Percentiles rank a stretch among this genome's conserved stretches.
Evolutionary conservation across 2,329 filamentous ascomycete species (phyloP).

Genomic region (Penicillium aurantiogriseum): DNA sequence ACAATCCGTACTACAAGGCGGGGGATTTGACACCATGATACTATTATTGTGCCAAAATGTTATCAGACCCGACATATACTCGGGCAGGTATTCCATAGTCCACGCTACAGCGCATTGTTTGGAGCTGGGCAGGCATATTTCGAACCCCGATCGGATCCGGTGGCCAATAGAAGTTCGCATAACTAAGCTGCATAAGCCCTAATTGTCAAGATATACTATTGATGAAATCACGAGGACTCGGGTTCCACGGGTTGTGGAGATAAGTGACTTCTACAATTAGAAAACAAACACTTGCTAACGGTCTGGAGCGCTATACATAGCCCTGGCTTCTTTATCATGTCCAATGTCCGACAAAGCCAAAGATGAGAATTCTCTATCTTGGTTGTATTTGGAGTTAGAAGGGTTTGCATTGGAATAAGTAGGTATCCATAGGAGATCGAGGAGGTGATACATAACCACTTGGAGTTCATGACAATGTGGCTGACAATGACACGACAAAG

Average conservation of each 20-base stretch:
- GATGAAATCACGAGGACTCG: not conserved
- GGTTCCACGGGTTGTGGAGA: not conserved
- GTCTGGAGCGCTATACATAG: not conserved
- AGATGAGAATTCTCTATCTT: not conserved
- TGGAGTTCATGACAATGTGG: no score
- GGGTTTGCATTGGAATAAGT: no score
- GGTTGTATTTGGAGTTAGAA: not conserved
- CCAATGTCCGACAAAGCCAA: not conserved
- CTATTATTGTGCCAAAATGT: not conserved
- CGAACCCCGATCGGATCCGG: not conserved
- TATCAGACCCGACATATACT: not conserved
- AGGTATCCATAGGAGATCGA: no score
- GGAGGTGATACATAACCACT: no score
- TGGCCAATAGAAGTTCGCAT: not conserved
- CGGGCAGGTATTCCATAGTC: no score
- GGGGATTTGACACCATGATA: not conserved
- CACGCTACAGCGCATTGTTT: not conserved
- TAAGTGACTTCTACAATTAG: not conserved
- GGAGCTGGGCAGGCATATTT: not conserved
- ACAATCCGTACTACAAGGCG: not conserved
- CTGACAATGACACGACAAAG: no score
- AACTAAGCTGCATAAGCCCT: not conserved
- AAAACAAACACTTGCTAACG: not conserved
- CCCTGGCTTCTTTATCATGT: not conserved
- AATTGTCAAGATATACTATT: no score